Conservation (phyloP, 805 yeast species). For the Ogataea neopini region DNA sequence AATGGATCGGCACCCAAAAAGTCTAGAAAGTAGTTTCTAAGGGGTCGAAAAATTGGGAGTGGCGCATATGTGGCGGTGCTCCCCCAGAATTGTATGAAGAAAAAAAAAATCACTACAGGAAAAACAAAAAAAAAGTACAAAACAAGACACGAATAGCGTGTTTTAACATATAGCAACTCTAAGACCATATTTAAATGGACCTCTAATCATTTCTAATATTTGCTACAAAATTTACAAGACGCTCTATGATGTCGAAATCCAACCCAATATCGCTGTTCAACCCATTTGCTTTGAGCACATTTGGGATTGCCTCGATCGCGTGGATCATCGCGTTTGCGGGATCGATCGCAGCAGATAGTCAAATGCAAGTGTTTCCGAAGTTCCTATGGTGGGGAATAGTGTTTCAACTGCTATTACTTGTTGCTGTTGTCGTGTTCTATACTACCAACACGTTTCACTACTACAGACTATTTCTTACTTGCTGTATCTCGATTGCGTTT, state of each 20-base stretch:
- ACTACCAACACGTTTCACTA: slow-evolving; percentile 63
- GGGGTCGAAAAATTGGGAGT: not conserved
- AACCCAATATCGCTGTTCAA: slow-evolving; percentile 34
- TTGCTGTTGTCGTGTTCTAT: slow-evolving; percentile 52
- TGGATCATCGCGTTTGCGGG: slow-evolving; percentile 93
- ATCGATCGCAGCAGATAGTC: slow-evolving; percentile 58
- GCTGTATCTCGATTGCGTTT: slow-evolving; percentile 67
- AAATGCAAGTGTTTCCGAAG: slow-evolving; percentile 56
- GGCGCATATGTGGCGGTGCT: not conserved
- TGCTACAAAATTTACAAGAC: not conserved
- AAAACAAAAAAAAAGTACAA: not conserved
- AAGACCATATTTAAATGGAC: not conserved
- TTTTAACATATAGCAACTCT: not conserved
- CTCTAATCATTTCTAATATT: not conserved
- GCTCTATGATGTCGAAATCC: slow-evolving; percentile 19
- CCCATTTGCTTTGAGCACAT: slow-evolving; percentile 85
- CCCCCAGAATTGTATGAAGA: not conserved
- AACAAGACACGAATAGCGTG: not conserved
- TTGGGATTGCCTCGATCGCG: slow-evolving; percentile 69
- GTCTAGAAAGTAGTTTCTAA: not conserved
- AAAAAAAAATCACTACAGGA: not conserved
- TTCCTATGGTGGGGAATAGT: slow-evolving; percentile 98
- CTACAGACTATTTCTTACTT: slow-evolving; percentile 61
- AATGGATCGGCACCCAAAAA: not conserved
- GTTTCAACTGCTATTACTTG: slow-evolving; percentile 65